phyloP scores from a whole-genome alignment of 1,139 yeast genomes.

The Yamadazyma spencermartinsiae region DNA sequence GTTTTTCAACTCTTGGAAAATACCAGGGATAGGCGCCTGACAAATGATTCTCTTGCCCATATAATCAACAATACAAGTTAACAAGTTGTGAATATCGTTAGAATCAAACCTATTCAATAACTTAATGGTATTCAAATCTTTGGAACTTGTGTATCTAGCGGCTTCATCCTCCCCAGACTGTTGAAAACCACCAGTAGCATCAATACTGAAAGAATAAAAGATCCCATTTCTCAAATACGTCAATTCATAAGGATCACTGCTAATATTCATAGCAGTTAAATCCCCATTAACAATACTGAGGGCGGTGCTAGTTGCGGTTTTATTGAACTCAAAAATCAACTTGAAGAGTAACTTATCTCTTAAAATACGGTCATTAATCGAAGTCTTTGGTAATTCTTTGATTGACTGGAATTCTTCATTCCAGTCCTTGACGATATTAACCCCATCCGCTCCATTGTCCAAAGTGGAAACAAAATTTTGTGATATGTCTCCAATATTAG shows the following conservation, averaged over 20 bases:
- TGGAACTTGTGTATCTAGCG: conserved; percentile 76
- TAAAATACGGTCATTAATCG: conserved; percentile 66
- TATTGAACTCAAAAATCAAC: conserved; percentile 75
- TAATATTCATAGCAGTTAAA: conserved; percentile 76
- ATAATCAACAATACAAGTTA: conserved; percentile 84
- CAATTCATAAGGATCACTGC: conserved; percentile 57
- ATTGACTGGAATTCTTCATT: conserved; percentile 87
- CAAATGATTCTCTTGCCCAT: conserved; percentile 86
- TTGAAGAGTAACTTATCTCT: conserved; percentile 77
- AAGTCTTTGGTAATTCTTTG: conserved; percentile 62
- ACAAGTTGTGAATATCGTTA: conserved; percentile 64
- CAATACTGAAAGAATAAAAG: conserved; percentile 79
- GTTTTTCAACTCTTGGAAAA: conserved; percentile 52
- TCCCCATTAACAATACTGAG: conserved; percentile 73
- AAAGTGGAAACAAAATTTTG: conserved; percentile 60
- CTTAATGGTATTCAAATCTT: conserved; percentile 75
- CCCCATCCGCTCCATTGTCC: conserved; percentile 58
- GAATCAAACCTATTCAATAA: conserved; percentile 67
- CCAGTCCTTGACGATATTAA: conserved; percentile 71
- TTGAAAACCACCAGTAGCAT: conserved; percentile 68
- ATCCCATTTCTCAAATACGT: conserved; percentile 81
- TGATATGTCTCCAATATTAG: conserved; percentile 51
- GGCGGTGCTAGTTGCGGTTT: conserved; percentile 78
- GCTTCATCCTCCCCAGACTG: conserved; percentile 81
- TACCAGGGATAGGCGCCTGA: conserved; percentile 98